Evolutionary conservation across 106 monocot species (phyloP), one percentile per base, ranked within the genome.

Genomic region (Dendrobium officinale): DNA sequence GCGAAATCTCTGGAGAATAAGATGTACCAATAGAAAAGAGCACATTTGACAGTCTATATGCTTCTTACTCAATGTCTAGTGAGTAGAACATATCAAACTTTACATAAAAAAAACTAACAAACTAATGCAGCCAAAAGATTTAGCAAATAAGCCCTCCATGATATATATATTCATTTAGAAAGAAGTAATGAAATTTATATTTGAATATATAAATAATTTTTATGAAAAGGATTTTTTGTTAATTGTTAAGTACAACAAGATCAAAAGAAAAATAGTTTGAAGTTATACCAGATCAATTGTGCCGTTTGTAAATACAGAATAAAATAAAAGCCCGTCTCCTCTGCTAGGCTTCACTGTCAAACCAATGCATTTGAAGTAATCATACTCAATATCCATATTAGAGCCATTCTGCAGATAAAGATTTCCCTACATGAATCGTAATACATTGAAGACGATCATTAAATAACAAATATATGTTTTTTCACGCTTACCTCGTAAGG

Each of bases 301-400:
- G 78, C 89, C 89, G 78, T 91, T 94, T 67, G 78, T 73, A 16
- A 87, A 79, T 58, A 88, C 56, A 37, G 94, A 94, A 85, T 94
- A 91, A 79, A 94, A 94, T 41, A 94, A 83, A 45, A 94, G 94
- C 54, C 91, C 94, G 73, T 91, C 91, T 2, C 94, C 94, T 81
- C 83, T 77, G 26, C 80, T 85, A 79, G 94, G 94, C 81, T 91
- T 94, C 49, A 94, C 89, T 80, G 83, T 91, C 83, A 94, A 85
- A 6, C 91, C 94, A 54, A 94, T 88, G 79, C 94, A 94, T 67
- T 94, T 83, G 45, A 86, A 80, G 64, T 83, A 94, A 70, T 94
- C 91, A 85, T 94, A 94, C 9, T 78, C 80, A 80, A 72, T 82
- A 51, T 94, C 79, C 89, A 94, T 94, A 79, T 94, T 94, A 8